Evolutionary conservation across 2,329 filamentous ascomycete genomes (phyloP).

Genomic region (Talaromyces sp.): DNA sequence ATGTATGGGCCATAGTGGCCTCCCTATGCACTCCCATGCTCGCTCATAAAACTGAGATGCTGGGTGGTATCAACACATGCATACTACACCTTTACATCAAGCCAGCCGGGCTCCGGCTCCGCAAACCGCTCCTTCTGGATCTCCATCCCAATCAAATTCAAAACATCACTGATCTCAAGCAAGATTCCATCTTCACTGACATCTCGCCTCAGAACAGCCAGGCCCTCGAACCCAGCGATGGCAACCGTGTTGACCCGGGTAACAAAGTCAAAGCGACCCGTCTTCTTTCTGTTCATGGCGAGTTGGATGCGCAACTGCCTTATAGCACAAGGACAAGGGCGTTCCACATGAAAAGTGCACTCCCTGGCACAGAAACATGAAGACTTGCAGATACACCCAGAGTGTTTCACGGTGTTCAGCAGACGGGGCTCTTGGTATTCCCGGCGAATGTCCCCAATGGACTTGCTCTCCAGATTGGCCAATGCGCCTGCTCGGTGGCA

Average conservation of each 20-base stretch:
- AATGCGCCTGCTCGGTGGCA: constrained; percentile 37
- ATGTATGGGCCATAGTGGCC: too few species aligned
- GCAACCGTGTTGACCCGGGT: constrained; percentile 32
- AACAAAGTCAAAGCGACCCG: constrained; percentile 19
- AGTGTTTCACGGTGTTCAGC: constrained; percentile 31
- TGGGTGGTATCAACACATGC: too few species aligned
- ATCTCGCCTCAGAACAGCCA: constrained; percentile 29
- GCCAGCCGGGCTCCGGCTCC: background rate
- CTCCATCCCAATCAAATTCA: constrained; percentile 33
- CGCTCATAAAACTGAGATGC: background rate
- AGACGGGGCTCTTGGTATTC: constrained; percentile 27
- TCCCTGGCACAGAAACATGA: constrained; percentile 36
- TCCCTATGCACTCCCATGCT: too few species aligned
- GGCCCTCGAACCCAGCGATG: constrained; percentile 34
- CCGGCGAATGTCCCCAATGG: constrained; percentile 38
- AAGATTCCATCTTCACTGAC: constrained; percentile 23
- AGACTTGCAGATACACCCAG: constrained; percentile 40
- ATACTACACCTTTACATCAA: too few species aligned
- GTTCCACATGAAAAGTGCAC: constrained; percentile 36
- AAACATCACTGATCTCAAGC: constrained; percentile 28
- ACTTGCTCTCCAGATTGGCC: constrained; percentile 38
- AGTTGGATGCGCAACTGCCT: constrained; percentile 36
- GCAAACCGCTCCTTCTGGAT: constrained; percentile 31
- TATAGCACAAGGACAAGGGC: constrained; percentile 40
- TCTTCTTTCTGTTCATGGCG: constrained; percentile 21